A percentile compares a stretch with the other conserved stretches of the same genome.
These are phyloP conservation scores for Globisporangium solare DNA, from an alignment of 352 stramenopile species.

Conservation along the genomic window DNA sequence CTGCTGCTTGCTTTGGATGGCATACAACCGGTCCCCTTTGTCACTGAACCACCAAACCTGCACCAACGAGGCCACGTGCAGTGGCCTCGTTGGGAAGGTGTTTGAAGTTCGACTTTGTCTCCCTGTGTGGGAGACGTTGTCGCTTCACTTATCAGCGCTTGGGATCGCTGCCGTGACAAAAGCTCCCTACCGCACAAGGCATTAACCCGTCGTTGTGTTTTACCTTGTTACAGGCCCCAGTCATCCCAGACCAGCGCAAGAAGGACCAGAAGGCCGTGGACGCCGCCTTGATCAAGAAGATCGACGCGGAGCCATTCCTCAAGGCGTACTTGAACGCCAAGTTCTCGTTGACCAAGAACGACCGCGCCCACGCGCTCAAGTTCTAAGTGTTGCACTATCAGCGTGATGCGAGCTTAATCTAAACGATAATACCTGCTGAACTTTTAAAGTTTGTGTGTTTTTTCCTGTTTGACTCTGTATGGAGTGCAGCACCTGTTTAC, in stretches of 20 bases:
- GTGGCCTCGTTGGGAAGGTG: neutral
- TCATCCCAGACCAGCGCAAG: slow-evolving; percentile 97
- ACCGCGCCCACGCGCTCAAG: slow-evolving; percentile 98
- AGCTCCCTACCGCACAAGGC: slow-evolving; percentile 53
- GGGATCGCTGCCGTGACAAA: slow-evolving; percentile 87
- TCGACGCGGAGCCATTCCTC: slow-evolving; percentile 90
- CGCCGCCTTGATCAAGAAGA: slow-evolving; percentile 82
- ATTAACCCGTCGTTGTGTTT: slow-evolving; percentile 29
- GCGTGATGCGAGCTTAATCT: slow-evolving; percentile 19
- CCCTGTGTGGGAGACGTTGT: neutral
- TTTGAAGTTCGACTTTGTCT: slow-evolving; percentile 8
- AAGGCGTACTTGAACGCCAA: slow-evolving; percentile 98
- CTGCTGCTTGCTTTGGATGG: neutral
- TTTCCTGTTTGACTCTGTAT: neutral
- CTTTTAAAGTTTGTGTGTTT: slow-evolving; percentile 13
- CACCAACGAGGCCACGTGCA: too few species aligned
- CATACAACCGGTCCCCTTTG: slow-evolving; percentile 7
- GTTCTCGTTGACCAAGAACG: slow-evolving; percentile 97
- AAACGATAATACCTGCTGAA: slow-evolving; percentile 51
- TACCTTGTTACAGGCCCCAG: slow-evolving; percentile 54
- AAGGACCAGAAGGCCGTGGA: slow-evolving; percentile 99
- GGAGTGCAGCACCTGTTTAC: too few species aligned
- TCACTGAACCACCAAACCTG: slow-evolving; percentile 12
- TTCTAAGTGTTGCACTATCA: slow-evolving; percentile 88
- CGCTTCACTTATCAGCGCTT: slow-evolving; percentile 71